Conservation (phyloP, 257 asterid genomes). For the Solanum ahanhuiri region DNA sequence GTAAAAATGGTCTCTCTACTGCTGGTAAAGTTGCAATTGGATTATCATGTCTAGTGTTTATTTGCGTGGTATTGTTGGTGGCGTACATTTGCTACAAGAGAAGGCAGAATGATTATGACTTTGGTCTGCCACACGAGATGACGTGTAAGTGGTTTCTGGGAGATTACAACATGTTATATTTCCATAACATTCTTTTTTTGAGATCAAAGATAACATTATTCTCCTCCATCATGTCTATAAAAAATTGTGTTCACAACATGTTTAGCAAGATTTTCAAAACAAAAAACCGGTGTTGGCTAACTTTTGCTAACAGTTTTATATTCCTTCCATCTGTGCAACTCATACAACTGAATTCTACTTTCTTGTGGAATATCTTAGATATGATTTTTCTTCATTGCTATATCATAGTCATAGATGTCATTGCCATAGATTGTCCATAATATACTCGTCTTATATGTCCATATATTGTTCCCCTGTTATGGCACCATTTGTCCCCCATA, state of each 20-base stretch:
- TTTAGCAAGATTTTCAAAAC: background rate
- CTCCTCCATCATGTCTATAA: background rate
- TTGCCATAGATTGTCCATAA: background rate
- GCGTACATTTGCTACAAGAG: conserved; percentile 43
- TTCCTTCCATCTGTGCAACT: background rate
- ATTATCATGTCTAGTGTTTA: conserved; percentile 37
- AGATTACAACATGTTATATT: background rate
- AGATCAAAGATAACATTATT: background rate
- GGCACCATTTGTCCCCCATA: background rate
- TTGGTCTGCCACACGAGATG: conserved; percentile 69
- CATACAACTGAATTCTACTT: background rate
- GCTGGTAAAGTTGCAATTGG: conserved; percentile 71
- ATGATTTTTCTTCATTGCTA: background rate
- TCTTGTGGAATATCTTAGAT: background rate
- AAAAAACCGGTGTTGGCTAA: background rate
- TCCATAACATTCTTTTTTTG: background rate
- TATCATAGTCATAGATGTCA: background rate
- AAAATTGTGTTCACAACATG: background rate
- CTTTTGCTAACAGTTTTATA: background rate
- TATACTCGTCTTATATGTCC: background rate
- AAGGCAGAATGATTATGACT: conserved; percentile 64
- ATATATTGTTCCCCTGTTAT: background rate
- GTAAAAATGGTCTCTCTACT: conserved; percentile 62
- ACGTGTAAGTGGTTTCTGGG: conserved; percentile 42
- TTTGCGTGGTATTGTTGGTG: conserved; percentile 29